phyloP scores from a whole-genome alignment of 2,329 filamentous ascomycete genomes.

The Aureobasidium zeae region DNA sequence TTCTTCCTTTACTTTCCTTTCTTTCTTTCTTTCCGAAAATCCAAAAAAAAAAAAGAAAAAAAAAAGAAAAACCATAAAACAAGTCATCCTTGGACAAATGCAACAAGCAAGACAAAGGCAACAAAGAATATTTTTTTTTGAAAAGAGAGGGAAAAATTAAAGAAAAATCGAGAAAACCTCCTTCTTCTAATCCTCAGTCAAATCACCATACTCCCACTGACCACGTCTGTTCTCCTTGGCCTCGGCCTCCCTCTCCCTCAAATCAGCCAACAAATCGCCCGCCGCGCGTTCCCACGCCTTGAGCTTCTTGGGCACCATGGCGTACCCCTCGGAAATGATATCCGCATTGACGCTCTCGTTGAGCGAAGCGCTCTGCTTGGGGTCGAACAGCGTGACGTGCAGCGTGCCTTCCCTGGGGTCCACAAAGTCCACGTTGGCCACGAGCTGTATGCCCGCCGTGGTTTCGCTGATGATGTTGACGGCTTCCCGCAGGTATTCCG shows the following conservation, averaged over 20 bases:
- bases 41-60: no score
- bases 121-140: no score
- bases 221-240: slow-evolving; percentile 74
- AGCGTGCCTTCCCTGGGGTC: slow-evolving; percentile 69
- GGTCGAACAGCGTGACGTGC: slow-evolving; percentile 82
- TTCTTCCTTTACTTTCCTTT: no score
- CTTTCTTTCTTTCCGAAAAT: no score
- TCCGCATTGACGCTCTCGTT: slow-evolving; percentile 85
- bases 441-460: slow-evolving; percentile 62
- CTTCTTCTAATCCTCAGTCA: slow-evolving; percentile 80
- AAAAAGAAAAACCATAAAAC: no score
- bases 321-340: slow-evolving; percentile 70
- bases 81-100: no score
- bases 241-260: slow-evolving; percentile 64
- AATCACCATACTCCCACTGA: slow-evolving; percentile 98
- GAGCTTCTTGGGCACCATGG: slow-evolving; percentile 85
- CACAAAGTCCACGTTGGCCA: slow-evolving; percentile 82
- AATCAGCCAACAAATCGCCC: slow-evolving; percentile 58
- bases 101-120: no score
- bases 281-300: slow-evolving; percentile 82
- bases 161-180: no score
- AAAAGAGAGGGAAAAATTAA: background rate
- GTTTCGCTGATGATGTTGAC: slow-evolving; percentile 65
- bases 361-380: slow-evolving; percentile 49
- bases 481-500: slow-evolving; percentile 76